phyloP scores from a whole-genome alignment of 2,329 filamentous ascomycete species.

The Zasmidium angulare region DNA sequence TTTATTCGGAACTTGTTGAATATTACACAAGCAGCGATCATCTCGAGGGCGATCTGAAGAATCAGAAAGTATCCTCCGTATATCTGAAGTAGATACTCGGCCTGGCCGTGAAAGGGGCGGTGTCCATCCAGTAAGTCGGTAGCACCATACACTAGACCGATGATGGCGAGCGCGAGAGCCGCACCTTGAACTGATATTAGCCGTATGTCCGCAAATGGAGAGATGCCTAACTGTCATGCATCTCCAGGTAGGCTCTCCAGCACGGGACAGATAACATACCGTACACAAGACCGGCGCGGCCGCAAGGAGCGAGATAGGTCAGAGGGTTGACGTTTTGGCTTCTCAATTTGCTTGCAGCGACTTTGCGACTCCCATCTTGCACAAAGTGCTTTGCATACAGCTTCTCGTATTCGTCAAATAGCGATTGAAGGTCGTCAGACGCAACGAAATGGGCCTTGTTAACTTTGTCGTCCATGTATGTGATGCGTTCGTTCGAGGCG shows the following conservation, averaged over 20 bases:
- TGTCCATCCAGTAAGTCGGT: not conserved
- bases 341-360: conserved; percentile 83
- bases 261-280: too few relatives aligned
- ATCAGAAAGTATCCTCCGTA: conserved; percentile 91
- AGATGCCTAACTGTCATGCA: too few relatives aligned
- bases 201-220: too few relatives aligned
- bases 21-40: conserved; percentile 78
- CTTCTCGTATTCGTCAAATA: conserved; percentile 81
- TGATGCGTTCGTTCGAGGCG: conserved; percentile 31
- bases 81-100: conserved; percentile 57
- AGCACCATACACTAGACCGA: conserved; percentile 41
- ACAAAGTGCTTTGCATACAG: conserved; percentile 95
- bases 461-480: conserved; percentile 89
- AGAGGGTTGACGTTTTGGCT: conserved; percentile 62
- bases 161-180: conserved; percentile 38
- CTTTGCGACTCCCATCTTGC: conserved; percentile 85
- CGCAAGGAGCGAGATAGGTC: conserved; percentile 50
- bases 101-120: conserved; percentile 1
- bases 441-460: conserved; percentile 89
- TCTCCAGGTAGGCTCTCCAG: too few relatives aligned
- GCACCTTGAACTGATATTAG: conserved; percentile 46
- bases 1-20: conserved; percentile 89
- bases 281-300: conserved; percentile 60
- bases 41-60: conserved; percentile 76
- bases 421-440: conserved; percentile 77